These are phyloP conservation scores for Pinus albicaulis DNA, from an alignment of 75 land plant species.

Conservation along the genomic window DNA sequence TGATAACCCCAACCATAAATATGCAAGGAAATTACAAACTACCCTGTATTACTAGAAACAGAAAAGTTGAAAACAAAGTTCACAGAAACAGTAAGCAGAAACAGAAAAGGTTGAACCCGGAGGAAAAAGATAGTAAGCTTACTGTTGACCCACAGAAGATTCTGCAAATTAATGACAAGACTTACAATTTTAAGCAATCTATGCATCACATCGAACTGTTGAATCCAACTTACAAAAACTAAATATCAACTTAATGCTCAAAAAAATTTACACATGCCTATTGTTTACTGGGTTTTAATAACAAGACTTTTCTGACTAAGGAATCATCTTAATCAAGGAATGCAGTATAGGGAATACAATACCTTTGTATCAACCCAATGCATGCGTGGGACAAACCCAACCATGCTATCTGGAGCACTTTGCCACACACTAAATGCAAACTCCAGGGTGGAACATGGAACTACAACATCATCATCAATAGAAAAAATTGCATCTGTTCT, in stretches of 20 bases:
- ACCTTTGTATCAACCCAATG: conserved; percentile 77
- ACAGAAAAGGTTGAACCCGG: neutral
- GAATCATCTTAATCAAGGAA: conserved; percentile 4
- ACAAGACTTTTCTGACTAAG: neutral
- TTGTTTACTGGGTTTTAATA: no score
- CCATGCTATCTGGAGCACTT: conserved; percentile 90
- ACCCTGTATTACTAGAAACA: no score
- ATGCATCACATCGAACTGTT: neutral
- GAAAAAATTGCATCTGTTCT: conserved; percentile 84
- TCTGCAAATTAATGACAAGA: conserved; percentile 3
- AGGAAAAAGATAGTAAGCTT: neutral
- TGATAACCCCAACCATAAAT: no score
- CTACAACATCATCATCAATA: conserved; percentile 91
- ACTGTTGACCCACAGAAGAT: neutral
- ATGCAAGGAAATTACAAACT: no score
- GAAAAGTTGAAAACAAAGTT: no score
- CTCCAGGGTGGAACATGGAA: conserved; percentile 75
- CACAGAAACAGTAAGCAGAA: neutral
- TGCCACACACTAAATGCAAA: conserved; percentile 89
- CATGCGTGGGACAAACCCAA: conserved; percentile 97
- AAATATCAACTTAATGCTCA: neutral
- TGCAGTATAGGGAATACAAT: neutral
- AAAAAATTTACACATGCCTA: neutral
- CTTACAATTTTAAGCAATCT: neutral
- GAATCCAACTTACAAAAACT: conserved; percentile 1